Conservation (phyloP, 2,329 filamentous ascomycete species). For the Diaporthe vaccinii region DNA sequence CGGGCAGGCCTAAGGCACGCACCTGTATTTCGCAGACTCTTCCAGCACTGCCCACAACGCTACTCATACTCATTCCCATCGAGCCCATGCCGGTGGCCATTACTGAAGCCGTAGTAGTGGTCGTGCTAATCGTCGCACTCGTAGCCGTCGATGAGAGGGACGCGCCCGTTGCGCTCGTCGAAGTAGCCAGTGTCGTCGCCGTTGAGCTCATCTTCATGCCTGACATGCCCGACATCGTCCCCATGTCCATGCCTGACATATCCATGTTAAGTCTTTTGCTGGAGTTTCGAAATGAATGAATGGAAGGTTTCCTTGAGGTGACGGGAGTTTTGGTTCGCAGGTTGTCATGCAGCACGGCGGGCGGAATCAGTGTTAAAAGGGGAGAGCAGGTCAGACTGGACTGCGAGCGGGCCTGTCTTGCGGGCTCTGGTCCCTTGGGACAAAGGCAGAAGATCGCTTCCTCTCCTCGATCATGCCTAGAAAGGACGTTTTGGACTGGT, state of each 20-base stretch:
- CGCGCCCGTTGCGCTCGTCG: background rate
- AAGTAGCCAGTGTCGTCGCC: slow-evolving; percentile 13
- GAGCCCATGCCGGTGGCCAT: background rate
- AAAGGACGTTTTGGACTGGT: background rate
- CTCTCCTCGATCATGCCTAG: background rate
- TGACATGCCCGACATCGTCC: background rate
- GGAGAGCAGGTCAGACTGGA: background rate
- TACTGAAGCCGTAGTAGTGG: background rate
- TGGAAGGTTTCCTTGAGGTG: background rate
- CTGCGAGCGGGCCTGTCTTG: background rate
- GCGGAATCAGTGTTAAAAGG: background rate
- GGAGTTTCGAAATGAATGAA: background rate
- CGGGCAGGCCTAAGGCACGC: background rate
- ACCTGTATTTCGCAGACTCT: slow-evolving; percentile 33
- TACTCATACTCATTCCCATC: slow-evolving; percentile 34
- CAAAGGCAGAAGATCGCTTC: background rate
- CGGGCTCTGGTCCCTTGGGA: background rate
- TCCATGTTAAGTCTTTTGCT: slow-evolving; percentile 9
- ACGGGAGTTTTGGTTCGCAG: background rate
- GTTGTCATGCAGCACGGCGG: background rate
- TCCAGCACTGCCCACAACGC: slow-evolving; percentile 15
- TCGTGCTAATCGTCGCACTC: background rate
- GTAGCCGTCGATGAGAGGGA: slow-evolving; percentile 2
- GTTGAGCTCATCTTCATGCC: slow-evolving; percentile 3
- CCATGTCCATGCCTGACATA: slow-evolving; percentile 25